Conservation (phyloP, 1,284 basidiomycete genomes). For the Puccinia triticina region DNA sequence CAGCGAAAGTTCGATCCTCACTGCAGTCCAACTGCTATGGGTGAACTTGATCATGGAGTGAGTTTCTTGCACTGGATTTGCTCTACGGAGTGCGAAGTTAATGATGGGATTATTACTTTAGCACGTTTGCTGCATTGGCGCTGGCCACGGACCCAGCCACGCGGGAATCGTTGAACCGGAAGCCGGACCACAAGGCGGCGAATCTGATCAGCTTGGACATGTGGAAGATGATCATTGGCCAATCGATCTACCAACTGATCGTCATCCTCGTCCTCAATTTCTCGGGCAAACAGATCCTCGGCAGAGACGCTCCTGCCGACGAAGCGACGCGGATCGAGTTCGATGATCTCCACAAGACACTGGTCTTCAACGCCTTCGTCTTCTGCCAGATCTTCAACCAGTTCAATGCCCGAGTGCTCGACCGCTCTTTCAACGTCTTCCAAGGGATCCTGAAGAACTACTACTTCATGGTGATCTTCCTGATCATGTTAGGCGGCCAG, state of each 20-base stretch:
- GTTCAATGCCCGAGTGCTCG: conserved; percentile 53
- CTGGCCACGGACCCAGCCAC: conserved; percentile 61
- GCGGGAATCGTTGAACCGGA: conserved; percentile 58
- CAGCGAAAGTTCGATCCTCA: conserved; percentile 53
- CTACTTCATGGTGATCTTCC: conserved; percentile 53
- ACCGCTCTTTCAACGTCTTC: conserved; percentile 52
- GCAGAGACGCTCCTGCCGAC: conserved; percentile 51
- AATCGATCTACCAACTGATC: conserved; percentile 60
- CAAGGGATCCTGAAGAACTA: conserved; percentile 52
- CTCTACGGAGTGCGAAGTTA: background rate
- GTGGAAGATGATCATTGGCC: conserved; percentile 61
- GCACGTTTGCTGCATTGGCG: conserved; percentile 61
- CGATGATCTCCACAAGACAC: conserved; percentile 52
- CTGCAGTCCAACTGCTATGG: conserved; percentile 54
- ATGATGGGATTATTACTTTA: background rate
- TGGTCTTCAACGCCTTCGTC: conserved; percentile 54
- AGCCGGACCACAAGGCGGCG: conserved; percentile 58
- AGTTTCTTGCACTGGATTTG: background rate
- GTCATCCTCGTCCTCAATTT: conserved; percentile 60
- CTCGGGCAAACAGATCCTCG: conserved; percentile 57
- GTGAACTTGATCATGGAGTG: conserved; percentile 54
- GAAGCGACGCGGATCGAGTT: conserved; percentile 52
- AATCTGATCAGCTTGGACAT: conserved; percentile 60
- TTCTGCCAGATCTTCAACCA: conserved; percentile 55
- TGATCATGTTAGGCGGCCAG: conserved; percentile 52